Base-by-base conservation (phyloP, 2,329 filamentous ascomycete genomes). In the Dothideomycetes sp. region DNA sequence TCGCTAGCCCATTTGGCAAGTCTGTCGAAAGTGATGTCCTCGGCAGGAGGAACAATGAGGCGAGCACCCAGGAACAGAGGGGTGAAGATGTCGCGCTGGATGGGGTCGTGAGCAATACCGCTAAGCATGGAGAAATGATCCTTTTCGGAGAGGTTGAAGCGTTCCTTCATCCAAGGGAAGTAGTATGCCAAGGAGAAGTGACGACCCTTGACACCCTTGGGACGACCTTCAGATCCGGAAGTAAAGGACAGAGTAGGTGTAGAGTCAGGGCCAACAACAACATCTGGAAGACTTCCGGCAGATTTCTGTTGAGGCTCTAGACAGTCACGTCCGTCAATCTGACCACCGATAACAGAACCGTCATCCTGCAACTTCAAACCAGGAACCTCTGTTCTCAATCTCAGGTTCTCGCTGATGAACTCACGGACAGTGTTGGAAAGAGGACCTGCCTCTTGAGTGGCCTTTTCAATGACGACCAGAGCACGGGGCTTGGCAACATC, bases 131-230 rank as follows among this genome's bases (percentile, higher is more conserved):
- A 86, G 56, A 94, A 95, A 48, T 73, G 75, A 57, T 80, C 80
- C 29, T 84, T 72, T 7, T 78, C 70, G 1, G 76, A 80, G 33
- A 93, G 70, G 34, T 77, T 69, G 60, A 96, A 96, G 2, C 69
- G 77, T 62, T 91, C 67, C 0, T 85, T 78, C 89, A 96, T 96
- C 88, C 87, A 96, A 15, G 80, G 78, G 56, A 89, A 93, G 65
- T 94, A 96, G 53, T 82, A 80, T 1, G 86, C 76, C 46, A 96
- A 67, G 36, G 78, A 83, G 64, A 82, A 96, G 62, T 96, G 89
- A 11, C 89, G 75, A 1, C 89, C 88, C 42, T 79, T 73, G 10
- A 96, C 89, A 51, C 86, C 86, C 68, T 94, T 94, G 23, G 86
- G 87, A 49, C 75, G 47, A 32, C 84, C 85, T 64, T 93, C 84